These are phyloP conservation scores for Dioscorea cayenensis DNA, from an alignment of 116 monocot genomes.

Conservation along the genomic window DNA sequence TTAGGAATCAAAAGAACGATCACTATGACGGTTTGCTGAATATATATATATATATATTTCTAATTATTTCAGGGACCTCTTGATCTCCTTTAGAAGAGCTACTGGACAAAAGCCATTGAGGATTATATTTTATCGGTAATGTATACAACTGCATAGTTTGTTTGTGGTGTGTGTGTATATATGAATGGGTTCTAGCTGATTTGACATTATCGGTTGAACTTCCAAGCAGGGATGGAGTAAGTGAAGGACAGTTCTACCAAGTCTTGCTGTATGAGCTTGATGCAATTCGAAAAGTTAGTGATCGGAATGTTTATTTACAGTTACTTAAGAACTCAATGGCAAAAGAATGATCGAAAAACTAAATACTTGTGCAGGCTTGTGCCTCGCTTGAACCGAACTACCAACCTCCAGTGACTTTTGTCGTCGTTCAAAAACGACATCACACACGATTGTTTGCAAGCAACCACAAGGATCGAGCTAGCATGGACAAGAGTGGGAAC, in stretches of 20 bases:
- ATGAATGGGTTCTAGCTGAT: too few relatives aligned
- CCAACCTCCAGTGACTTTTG: conserved; percentile 73
- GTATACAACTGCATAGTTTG: background rate
- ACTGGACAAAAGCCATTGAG: conserved; percentile 61
- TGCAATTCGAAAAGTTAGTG: conserved; percentile 50
- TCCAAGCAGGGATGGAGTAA: conserved; percentile 42
- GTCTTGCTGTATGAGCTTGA: conserved; percentile 47
- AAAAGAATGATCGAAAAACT: background rate
- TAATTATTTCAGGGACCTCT: conserved; percentile 43
- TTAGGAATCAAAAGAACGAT: too few relatives aligned
- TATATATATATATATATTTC: background rate
- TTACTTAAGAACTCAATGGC: background rate
- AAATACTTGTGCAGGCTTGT: conserved; percentile 49
- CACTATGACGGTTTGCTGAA: background rate
- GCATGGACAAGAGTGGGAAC: conserved; percentile 65
- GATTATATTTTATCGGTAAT: conserved; percentile 68
- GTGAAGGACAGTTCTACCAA: conserved; percentile 59
- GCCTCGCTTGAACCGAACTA: conserved; percentile 73
- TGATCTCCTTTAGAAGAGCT: conserved; percentile 52
- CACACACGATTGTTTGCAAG: conserved; percentile 62
- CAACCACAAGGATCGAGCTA: conserved; percentile 47
- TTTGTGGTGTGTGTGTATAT: background rate
- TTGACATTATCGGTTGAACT: background rate
- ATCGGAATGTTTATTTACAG: background rate
- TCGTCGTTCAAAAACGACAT: conserved; percentile 77